Conservation (phyloP, 1,139 yeast genomes). For the Zygoascus hellenicus region DNA sequence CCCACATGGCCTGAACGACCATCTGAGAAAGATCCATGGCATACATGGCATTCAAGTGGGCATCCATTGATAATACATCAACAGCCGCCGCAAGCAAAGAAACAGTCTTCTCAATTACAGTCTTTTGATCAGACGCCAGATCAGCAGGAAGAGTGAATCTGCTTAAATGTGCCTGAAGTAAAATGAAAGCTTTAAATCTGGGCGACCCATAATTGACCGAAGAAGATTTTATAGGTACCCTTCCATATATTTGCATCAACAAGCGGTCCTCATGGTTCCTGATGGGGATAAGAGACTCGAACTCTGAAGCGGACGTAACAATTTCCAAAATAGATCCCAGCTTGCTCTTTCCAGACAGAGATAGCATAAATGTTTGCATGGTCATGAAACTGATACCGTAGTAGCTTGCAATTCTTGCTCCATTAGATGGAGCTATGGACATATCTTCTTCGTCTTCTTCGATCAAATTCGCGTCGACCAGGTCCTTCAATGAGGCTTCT, state of each 20-base stretch:
- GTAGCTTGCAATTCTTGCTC: slow-evolving; percentile 70
- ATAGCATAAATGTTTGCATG: slow-evolving; percentile 53
- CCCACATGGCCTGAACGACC: slow-evolving; percentile 87
- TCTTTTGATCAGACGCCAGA: slow-evolving; percentile 49
- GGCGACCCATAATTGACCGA: slow-evolving; percentile 47
- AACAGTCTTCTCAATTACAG: slow-evolving; percentile 46
- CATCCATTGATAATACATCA: slow-evolving; percentile 76
- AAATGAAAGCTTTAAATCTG: slow-evolving; percentile 61
- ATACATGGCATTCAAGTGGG: slow-evolving; percentile 66
- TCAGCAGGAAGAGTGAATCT: slow-evolving; percentile 58
- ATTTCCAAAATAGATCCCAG: slow-evolving; percentile 61
- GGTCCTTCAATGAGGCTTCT: slow-evolving; percentile 64
- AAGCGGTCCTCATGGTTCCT: slow-evolving; percentile 52
- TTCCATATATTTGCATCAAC: slow-evolving; percentile 48
- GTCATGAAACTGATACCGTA: slow-evolving; percentile 60
- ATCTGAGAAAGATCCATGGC: slow-evolving; percentile 89
- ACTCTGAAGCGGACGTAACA: slow-evolving; percentile 63
- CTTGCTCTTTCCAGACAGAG: slow-evolving; percentile 51
- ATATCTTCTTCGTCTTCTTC: slow-evolving; percentile 44
- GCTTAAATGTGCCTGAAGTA: slow-evolving; percentile 78
- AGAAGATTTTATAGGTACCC: slow-evolving; percentile 52
- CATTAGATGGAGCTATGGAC: slow-evolving; percentile 54
- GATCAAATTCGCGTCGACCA: slow-evolving; percentile 56
- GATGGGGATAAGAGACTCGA: slow-evolving; percentile 51
- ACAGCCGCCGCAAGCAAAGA: slow-evolving; percentile 59